Conservation (phyloP, 495 filamentous ascomycete genomes). For the Talaromyces stipitatus region DNA sequence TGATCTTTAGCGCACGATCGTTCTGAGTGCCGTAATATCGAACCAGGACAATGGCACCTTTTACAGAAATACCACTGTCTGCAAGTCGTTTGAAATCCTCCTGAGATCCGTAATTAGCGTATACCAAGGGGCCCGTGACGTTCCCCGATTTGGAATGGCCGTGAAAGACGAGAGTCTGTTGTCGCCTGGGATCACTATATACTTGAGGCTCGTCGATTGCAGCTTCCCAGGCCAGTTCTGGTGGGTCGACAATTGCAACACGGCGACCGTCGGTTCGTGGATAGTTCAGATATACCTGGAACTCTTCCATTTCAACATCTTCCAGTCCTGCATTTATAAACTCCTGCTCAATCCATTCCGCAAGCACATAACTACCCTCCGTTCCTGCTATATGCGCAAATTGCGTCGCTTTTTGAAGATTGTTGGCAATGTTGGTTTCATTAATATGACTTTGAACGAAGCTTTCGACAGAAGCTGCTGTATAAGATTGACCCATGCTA, state of each 20-base stretch:
- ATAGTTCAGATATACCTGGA: conserved; percentile 88
- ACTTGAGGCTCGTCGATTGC: conserved; percentile 66
- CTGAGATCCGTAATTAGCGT: conserved; percentile 83
- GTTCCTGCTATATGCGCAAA: conserved; percentile 88
- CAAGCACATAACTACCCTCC: conserved; percentile 76
- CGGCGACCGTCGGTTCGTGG: conserved; percentile 67
- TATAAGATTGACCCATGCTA: conserved; percentile 36
- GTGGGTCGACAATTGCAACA: conserved; percentile 73
- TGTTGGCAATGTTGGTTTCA: conserved; percentile 61
- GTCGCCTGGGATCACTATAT: conserved; percentile 42
- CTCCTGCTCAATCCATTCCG: conserved; percentile 68
- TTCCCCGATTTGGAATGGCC: conserved; percentile 83
- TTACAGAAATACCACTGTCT: conserved; percentile 61
- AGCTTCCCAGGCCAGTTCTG: conserved; percentile 68
- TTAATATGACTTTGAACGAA: conserved; percentile 63
- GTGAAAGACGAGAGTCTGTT: conserved; percentile 72
- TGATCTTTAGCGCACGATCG: conserved; percentile 74
- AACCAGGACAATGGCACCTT: conserved; percentile 78
- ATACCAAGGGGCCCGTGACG: conserved; percentile 86
- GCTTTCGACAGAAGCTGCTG: conserved; percentile 55
- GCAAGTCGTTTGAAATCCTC: conserved; percentile 71
- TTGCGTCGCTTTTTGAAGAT: conserved; percentile 61
- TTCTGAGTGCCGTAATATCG: conserved; percentile 68
- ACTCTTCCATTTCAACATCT: conserved; percentile 61
- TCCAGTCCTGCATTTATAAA: conserved; percentile 67